These are phyloP conservation scores for Lasiodiplodia sp. DNA, from an alignment of 2,329 filamentous ascomycete species.

Conservation along the genomic window DNA sequence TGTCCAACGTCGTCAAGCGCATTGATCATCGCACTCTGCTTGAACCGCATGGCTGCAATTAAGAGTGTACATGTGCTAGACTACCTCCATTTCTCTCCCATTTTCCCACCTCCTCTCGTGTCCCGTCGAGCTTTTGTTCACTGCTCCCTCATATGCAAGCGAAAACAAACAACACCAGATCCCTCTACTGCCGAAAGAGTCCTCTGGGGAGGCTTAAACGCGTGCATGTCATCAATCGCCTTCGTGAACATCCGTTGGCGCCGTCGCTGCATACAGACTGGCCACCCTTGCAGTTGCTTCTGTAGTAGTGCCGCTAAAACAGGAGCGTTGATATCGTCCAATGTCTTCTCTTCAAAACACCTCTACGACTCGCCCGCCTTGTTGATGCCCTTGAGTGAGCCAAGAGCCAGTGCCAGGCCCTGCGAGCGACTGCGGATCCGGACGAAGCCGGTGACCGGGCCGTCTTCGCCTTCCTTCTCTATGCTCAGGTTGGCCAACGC, in stretches of 20 bases:
- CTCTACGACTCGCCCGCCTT: constrained; percentile 38
- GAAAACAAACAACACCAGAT: constrained; percentile 24
- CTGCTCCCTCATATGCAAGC: constrained; percentile 15
- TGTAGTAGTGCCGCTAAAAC: constrained; percentile 34
- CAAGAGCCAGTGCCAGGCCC: constrained; percentile 90
- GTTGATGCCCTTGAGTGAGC: constrained; percentile 91
- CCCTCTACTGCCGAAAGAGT: constrained; percentile 21
- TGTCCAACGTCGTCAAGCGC: neutral
- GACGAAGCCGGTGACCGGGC: constrained; percentile 95
- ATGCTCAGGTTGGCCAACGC: constrained; percentile 96
- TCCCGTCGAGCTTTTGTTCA: constrained; percentile 21
- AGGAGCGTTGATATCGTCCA: neutral
- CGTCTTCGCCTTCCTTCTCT: constrained; percentile 94
- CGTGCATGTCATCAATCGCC: constrained; percentile 29
- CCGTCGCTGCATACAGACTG: constrained; percentile 12
- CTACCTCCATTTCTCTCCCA: constrained; percentile 1
- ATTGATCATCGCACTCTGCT: constrained; percentile 5
- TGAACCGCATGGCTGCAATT: constrained; percentile 24
- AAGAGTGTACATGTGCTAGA: constrained; percentile 24
- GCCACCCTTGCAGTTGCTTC: neutral
- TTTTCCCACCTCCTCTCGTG: constrained; percentile 2
- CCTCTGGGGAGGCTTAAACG: constrained; percentile 15
- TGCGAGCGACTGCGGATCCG: constrained; percentile 97
- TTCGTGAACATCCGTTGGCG: constrained; percentile 19
- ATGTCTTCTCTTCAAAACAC: neutral